Conservation (phyloP, 345 rosid species). For the Gossypium australe region DNA sequence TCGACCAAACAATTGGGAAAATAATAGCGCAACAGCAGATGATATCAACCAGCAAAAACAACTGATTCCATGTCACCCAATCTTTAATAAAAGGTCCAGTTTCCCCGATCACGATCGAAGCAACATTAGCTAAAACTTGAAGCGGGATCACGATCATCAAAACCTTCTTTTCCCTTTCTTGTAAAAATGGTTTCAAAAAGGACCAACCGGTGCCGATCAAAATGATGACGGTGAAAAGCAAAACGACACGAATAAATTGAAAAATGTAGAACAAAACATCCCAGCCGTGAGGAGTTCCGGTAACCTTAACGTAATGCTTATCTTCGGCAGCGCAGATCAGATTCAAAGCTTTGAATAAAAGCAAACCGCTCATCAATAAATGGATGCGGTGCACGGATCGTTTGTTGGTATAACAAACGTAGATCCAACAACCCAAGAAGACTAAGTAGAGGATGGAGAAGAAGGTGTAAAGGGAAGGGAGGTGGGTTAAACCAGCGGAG, state of each 20-base stretch:
- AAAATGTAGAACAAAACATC: slow-evolving; percentile 83
- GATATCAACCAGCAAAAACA: slow-evolving; percentile 80
- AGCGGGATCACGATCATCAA: slow-evolving; percentile 93
- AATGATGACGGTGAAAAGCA: slow-evolving; percentile 85
- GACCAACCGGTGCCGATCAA: slow-evolving; percentile 99
- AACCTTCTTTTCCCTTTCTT: slow-evolving; percentile 96
- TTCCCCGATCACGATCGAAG: slow-evolving; percentile 85
- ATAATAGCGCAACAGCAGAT: slow-evolving; percentile 91
- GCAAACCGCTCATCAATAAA: slow-evolving; percentile 65
- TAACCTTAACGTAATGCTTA: slow-evolving; percentile 73
- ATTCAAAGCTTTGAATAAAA: slow-evolving; percentile 80
- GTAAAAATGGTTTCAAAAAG: slow-evolving; percentile 83
- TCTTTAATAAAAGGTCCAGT: slow-evolving; percentile 87
- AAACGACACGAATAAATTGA: slow-evolving; percentile 77
- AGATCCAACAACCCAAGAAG: slow-evolving; percentile 64
- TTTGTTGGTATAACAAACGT: slow-evolving; percentile 41
- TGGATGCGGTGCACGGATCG: slow-evolving; percentile 77
- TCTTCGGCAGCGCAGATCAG: slow-evolving; percentile 90
- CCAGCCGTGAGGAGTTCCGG: slow-evolving; percentile 98
- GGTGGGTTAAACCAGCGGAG: slow-evolving; percentile 75
- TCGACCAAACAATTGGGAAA: slow-evolving; percentile 97
- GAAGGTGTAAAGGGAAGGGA: slow-evolving; percentile 58
- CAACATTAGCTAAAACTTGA: slow-evolving; percentile 89
- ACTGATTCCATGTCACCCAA: slow-evolving; percentile 95
- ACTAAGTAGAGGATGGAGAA: slow-evolving; percentile 52